Conservation (phyloP, 1,139 yeast genomes). For the Williopsis jadinii region DNA sequence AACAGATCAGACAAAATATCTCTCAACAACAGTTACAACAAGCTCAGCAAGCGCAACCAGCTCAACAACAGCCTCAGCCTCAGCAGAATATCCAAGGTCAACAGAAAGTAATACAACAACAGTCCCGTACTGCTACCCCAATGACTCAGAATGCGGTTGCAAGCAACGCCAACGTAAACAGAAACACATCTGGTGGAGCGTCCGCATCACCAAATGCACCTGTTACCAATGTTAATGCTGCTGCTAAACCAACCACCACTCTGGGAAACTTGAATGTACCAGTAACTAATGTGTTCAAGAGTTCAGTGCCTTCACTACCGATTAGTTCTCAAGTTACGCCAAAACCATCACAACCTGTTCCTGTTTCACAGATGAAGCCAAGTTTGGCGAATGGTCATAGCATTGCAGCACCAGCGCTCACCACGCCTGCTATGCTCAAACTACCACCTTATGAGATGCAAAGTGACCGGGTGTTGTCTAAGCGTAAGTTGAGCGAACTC, state of each 20-base stretch:
- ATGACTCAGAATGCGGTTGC: conserved; percentile 11
- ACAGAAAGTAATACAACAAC: conserved; percentile 5
- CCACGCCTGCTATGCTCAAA: conserved; percentile 69
- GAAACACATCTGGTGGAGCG: conserved; percentile 13
- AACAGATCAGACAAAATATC: conserved; percentile 5
- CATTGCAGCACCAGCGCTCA: conserved; percentile 53
- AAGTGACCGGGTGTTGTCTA: conserved; percentile 79
- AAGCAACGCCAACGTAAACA: conserved; percentile 1
- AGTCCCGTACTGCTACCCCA: conserved; percentile 17
- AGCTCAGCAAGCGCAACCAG: not conserved
- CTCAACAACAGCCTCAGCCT: conserved; percentile 17
- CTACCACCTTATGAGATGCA: conserved; percentile 81
- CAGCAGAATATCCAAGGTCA: conserved; percentile 17
- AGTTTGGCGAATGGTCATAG: conserved; percentile 85
- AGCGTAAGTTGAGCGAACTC: conserved; percentile 80
- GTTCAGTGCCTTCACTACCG: conserved; percentile 66
- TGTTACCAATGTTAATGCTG: conserved; percentile 36
- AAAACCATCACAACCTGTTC: conserved; percentile 54
- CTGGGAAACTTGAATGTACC: conserved; percentile 22
- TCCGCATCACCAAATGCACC: conserved; percentile 22
- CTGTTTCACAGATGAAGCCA: conserved; percentile 64
- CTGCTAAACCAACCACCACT: conserved; percentile 26
- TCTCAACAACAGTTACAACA: not conserved
- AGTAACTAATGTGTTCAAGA: conserved; percentile 48
- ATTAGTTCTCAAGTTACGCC: conserved; percentile 65